A percentile compares a stretch with the other conserved stretches of the same genome.
phyloP scores from a whole-genome alignment of 768 basidiomycete genomes.

The Auriscalpium orientale region DNA sequence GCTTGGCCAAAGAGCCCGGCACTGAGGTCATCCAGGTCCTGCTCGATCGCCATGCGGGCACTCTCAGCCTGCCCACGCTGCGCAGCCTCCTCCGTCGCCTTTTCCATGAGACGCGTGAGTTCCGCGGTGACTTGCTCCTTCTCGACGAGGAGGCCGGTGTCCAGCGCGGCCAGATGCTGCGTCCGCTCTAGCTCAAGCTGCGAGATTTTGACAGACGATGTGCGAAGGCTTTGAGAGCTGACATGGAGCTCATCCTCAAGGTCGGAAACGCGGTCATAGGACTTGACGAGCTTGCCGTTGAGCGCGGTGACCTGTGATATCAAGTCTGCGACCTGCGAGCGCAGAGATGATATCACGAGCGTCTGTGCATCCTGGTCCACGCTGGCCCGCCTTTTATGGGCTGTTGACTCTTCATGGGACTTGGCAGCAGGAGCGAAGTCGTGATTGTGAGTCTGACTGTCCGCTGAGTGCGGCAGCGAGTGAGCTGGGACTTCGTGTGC shows the following conservation, averaged over 20 bases:
- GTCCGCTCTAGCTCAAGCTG: constrained; percentile 80
- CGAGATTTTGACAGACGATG: constrained; percentile 58
- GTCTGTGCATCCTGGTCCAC: constrained; percentile 61
- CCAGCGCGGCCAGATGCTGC: constrained; percentile 82
- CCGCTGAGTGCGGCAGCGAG: neutral
- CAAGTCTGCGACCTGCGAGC: constrained; percentile 76
- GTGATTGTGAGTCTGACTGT: neutral
- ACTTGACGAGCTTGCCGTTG: constrained; percentile 86
- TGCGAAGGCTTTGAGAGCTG: constrained; percentile 47
- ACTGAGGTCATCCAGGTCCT: constrained; percentile 91
- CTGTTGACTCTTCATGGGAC: constrained; percentile 1
- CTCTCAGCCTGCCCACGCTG: constrained; percentile 85
- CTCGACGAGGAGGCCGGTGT: constrained; percentile 89
- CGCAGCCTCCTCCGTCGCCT: constrained; percentile 90
- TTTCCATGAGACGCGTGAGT: constrained; percentile 89
- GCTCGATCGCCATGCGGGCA: constrained; percentile 77
- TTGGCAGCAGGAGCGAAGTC: neutral
- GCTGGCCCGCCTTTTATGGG: constrained; percentile 5
- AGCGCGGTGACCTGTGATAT: constrained; percentile 86
- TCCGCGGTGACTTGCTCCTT: constrained; percentile 84
- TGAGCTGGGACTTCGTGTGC: neutral
- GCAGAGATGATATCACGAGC: constrained; percentile 74
- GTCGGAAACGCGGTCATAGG: constrained; percentile 87
- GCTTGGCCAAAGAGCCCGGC: constrained; percentile 87
- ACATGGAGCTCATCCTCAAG: constrained; percentile 86